Evolutionary conservation across 352 stramenopile species (phyloP).

Genomic region (Paralagenidium karlingii): DNA sequence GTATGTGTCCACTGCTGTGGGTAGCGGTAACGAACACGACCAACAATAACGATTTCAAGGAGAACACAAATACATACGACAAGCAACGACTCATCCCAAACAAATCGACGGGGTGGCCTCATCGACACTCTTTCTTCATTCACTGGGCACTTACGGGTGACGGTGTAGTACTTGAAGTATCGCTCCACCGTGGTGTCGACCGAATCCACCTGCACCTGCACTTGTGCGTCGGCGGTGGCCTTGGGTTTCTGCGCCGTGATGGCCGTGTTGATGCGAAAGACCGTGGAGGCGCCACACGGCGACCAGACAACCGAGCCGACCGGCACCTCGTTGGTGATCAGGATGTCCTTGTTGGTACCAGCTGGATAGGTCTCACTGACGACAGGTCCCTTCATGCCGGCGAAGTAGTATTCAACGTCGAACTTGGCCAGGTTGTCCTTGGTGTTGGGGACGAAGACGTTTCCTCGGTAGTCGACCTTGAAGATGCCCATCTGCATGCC

Average conservation of each 20-base stretch:
- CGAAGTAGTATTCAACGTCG: constrained; percentile 41
- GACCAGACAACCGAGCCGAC: constrained; percentile 36
- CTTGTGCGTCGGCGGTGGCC: constrained; percentile 8
- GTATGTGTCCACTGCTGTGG: no score
- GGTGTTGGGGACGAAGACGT: constrained; percentile 20
- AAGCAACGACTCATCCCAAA: no score
- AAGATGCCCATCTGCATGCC: constrained; percentile 23
- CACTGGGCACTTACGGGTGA: constrained; percentile 14
- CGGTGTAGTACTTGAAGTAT: constrained; percentile 33
- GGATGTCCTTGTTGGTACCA: constrained; percentile 19
- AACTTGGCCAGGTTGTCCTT: constrained; percentile 25
- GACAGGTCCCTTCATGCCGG: constrained; percentile 18
- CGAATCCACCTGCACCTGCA: constrained; percentile 35
- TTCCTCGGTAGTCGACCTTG: constrained; percentile 30
- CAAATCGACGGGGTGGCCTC: no score
- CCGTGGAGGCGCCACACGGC: constrained; percentile 24
- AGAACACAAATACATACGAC: no score
- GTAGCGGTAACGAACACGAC: no score
- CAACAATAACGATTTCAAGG: no score
- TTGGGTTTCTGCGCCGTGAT: constrained; percentile 20
- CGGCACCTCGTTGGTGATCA: constrained; percentile 27
- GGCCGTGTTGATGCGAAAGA: constrained; percentile 37
- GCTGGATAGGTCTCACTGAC: constrained; percentile 15
- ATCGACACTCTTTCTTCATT: no score
- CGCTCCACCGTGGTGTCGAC: constrained; percentile 30